Evolutionary conservation across 2,329 filamentous ascomycete species (phyloP).

Genomic region (Aureobasidium sp.): DNA sequence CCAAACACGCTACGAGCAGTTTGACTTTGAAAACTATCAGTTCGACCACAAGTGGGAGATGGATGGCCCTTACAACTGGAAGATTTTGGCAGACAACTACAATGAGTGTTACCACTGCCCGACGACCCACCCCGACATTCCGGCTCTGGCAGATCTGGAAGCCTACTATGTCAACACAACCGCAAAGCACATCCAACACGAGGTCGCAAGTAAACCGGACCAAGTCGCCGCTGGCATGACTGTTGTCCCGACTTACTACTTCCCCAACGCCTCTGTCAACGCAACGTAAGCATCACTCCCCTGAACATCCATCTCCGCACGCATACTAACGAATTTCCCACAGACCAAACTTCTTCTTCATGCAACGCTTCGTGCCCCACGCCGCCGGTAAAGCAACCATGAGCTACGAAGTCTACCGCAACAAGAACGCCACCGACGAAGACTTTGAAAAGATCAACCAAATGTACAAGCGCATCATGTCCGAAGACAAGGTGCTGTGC

Average conservation of each 20-base stretch:
- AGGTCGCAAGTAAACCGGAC: constrained; percentile 39
- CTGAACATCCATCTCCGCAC: not conserved
- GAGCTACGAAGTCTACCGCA: constrained; percentile 57
- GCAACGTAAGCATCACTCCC: constrained; percentile 38
- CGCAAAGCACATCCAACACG: constrained; percentile 46
- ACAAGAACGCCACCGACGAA: constrained; percentile 53
- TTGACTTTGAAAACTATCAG: constrained; percentile 47
- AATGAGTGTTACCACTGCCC: constrained; percentile 58
- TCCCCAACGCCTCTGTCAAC: constrained; percentile 47
- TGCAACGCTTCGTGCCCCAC: constrained; percentile 55
- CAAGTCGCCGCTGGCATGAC: constrained; percentile 43
- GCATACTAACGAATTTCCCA: constrained; percentile 3
- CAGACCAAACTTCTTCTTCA: constrained; percentile 55
- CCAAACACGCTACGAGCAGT: constrained; percentile 38
- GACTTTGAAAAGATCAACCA: constrained; percentile 52
- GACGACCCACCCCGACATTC: constrained; percentile 52
- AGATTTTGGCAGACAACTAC: constrained; percentile 55
- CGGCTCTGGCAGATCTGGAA: constrained; percentile 50
- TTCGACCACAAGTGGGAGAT: constrained; percentile 54
- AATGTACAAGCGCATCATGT: constrained; percentile 58
- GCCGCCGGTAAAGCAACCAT: constrained; percentile 47
- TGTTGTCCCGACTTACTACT: constrained; percentile 44
- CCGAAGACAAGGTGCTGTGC: constrained; percentile 59
- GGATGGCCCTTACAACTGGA: constrained; percentile 53
- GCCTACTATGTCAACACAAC: constrained; percentile 48